These are phyloP conservation scores for Martiniozyma asiatica DNA, from an alignment of 1,139 yeast species.

Conservation along the genomic window DNA sequence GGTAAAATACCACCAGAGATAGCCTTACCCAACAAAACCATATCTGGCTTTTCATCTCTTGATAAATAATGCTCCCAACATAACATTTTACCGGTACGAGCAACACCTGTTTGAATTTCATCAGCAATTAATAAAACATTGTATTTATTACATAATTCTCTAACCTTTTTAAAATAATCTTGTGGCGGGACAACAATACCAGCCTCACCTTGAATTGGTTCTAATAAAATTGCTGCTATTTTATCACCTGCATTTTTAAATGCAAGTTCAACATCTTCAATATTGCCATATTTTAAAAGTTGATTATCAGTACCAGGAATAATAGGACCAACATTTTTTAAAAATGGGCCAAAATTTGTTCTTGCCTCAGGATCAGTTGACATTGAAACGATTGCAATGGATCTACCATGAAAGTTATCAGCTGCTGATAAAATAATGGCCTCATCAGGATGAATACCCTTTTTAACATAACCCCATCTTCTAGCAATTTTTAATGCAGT, in stretches of 20 bases:
- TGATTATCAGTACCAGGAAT: slow-evolving; percentile 38
- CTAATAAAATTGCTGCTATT: slow-evolving; percentile 83
- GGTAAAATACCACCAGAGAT: slow-evolving; percentile 93
- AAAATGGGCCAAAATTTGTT: slow-evolving; percentile 81
- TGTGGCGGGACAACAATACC: slow-evolving; percentile 91
- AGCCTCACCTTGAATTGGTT: slow-evolving; percentile 98
- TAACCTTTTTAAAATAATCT: slow-evolving; percentile 66
- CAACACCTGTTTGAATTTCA: slow-evolving; percentile 96
- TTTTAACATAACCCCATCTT: slow-evolving; percentile 91
- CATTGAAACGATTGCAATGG: slow-evolving; percentile 90
- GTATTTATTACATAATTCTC: slow-evolving; percentile 66
- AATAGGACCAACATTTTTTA: slow-evolving; percentile 55
- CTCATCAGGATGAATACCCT: slow-evolving; percentile 71
- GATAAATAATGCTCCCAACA: slow-evolving; percentile 70
- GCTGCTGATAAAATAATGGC: slow-evolving; percentile 83
- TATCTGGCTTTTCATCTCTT: slow-evolving; percentile 68
- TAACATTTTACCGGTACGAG: slow-evolving; percentile 90
- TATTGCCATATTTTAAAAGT: slow-evolving; percentile 61
- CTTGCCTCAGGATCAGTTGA: slow-evolving; percentile 94
- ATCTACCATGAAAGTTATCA: slow-evolving; percentile 95
- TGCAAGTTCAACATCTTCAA: slow-evolving; percentile 80
- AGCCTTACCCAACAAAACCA: slow-evolving; percentile 85
- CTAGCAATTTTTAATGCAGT: slow-evolving; percentile 89
- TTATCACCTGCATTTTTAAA: slow-evolving; percentile 77
- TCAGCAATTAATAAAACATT: slow-evolving; percentile 86